Conservation (phyloP, 176 grass and related monocot genomes). For the Raddia guianensis region DNA sequence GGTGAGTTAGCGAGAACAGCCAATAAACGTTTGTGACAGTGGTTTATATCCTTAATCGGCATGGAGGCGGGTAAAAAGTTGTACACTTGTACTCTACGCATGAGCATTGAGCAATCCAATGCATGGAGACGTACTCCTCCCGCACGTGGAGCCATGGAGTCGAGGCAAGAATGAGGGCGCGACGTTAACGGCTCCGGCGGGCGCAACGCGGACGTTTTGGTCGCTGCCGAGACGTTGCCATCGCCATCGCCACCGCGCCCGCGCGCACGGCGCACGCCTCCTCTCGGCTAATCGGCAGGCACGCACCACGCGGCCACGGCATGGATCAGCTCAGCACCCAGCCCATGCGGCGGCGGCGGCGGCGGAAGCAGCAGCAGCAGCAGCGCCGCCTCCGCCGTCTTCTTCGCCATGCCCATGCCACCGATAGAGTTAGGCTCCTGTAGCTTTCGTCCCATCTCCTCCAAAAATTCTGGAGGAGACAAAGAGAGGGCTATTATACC, state of each 20-base stretch:
- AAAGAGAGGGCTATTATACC: no score
- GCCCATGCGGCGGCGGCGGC: no score
- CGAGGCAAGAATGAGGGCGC: neutral
- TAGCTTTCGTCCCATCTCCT: neutral
- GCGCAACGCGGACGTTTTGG: neutral
- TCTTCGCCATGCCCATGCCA: neutral
- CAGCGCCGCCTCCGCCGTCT: neutral
- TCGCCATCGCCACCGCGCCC: neutral
- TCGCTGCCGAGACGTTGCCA: conserved; percentile 24
- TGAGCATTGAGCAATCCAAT: no score
- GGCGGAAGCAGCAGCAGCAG: neutral
- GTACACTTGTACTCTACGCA: no score
- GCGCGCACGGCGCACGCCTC: neutral
- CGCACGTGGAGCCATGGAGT: neutral
- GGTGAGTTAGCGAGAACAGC: no score
- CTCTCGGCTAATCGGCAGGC: neutral
- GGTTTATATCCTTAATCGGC: no score
- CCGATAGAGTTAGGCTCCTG: neutral
- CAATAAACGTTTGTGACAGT: no score
- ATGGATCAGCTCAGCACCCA: neutral
- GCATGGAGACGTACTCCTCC: neutral
- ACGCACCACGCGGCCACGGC: neutral
- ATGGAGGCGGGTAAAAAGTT: no score
- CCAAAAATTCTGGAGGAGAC: neutral
- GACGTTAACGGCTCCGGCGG: neutral